Percentiles rank a stretch among this genome's conserved stretches.
phyloP scores from a whole-genome alignment of 176 grass and related monocot species.

The Pontederia crassipes region DNA sequence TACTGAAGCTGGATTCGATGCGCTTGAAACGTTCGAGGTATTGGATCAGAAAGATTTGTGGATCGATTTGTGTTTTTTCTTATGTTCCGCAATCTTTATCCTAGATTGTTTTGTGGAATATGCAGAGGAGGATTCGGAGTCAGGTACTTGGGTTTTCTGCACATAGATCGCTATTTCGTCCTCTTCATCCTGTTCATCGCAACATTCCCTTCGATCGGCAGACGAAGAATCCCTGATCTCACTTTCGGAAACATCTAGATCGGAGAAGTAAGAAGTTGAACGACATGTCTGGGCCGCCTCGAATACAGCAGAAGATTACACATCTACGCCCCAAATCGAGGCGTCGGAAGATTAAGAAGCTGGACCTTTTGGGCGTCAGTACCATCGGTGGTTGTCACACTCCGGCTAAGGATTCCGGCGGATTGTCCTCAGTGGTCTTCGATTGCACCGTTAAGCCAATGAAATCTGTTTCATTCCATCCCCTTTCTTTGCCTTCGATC shows the following conservation, averaged over 20 bases:
- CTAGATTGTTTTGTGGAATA: not conserved
- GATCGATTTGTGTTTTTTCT: not conserved
- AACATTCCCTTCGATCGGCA: not conserved
- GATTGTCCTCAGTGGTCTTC: not conserved
- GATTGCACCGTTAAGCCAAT: not conserved
- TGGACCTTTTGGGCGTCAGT: not conserved
- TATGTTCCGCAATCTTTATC: too few relatives aligned
- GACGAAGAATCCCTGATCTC: not conserved
- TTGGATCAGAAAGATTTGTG: not conserved
- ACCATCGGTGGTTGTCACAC: not conserved
- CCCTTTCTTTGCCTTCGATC: not conserved
- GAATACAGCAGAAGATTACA: conserved; percentile 5
- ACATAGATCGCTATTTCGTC: conserved; percentile 2
- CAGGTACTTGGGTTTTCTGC: conserved; percentile 1
- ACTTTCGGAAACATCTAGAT: not conserved
- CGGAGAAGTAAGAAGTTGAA: too few relatives aligned
- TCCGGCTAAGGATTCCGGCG: not conserved
- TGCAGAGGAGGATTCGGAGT: conserved; percentile 10
- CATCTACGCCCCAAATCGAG: too few relatives aligned
- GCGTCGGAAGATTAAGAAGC: conserved; percentile 10
- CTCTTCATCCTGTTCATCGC: not conserved
- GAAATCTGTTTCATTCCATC: too few relatives aligned
- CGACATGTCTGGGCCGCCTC: conserved; percentile 5
- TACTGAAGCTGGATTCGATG: conserved; percentile 10
- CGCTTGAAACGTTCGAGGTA: not conserved